Base-by-base conservation (phyloP, 768 basidiomycete species). In the Trichaptum fuscoviolaceum region DNA sequence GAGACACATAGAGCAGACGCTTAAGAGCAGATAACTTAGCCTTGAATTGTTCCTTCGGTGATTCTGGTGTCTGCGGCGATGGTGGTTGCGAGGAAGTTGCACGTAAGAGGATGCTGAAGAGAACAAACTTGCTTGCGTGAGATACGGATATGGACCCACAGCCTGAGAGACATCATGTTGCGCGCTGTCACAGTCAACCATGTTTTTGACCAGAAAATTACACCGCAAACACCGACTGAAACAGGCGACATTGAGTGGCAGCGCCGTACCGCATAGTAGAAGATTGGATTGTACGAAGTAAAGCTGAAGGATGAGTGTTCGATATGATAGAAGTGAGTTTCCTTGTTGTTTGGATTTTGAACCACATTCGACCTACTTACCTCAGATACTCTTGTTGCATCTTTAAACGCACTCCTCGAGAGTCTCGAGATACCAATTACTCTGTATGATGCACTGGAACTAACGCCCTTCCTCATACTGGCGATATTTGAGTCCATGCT, bases 381-480 rank as follows among this genome's bases (percentile, higher is more conserved):
- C 62, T 5, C 17, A 63, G 61, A 66, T 24, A 30, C 30, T 0
- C 58, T 78, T 15, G 30, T 76, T 12, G 67, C 72, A 0, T 67
- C 69, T 30, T 75, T 87, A 30, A 87, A 87, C 69, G 68, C 73
- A 25, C 82, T 88, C 57, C 79, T 88, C 36, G 69, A 68, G 1
- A 71, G 77, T 0, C 74, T 88, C 58, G 69, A 75, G 23, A 74
- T 87, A 23, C 84, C 84, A 1, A 77, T 86, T 60, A 70, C 71
- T 25, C 72, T 89, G 17, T 72, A 80, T 42, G 80, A 84, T 36
- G 85, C 85, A 17, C 73, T 77, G 12, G 89, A 93, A 70, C 82
- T 93, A 10, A 90, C 89, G 0, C 91, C 91, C 0, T 85, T 87
- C 0, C 81, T 93, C 8, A 81, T 93, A 25, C 82, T 93, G 35